phyloP scores from a whole-genome alignment of 768 basidiomycete species.

The Rhodotorula babjevae region DNA sequence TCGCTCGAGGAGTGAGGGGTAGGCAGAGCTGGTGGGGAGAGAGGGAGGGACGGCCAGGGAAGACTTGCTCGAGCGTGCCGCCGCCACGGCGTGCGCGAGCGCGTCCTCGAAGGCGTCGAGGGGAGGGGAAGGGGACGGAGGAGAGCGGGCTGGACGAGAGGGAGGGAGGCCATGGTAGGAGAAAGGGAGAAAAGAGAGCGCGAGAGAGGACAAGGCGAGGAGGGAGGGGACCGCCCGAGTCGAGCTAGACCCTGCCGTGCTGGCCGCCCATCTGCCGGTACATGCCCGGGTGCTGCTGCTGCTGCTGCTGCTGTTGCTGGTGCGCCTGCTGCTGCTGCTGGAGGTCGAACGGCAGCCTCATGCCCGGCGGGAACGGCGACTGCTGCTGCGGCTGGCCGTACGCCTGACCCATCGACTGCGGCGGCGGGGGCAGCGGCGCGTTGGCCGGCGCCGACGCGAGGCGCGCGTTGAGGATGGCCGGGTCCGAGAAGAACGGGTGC shows the following conservation, averaged over 20 bases:
- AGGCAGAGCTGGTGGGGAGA: too few relatives aligned
- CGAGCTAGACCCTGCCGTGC: neutral
- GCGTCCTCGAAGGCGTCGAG: too few relatives aligned
- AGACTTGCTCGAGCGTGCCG: too few relatives aligned
- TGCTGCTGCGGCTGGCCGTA: slow-evolving; percentile 12
- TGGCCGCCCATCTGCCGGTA: neutral
- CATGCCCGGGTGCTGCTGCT: neutral
- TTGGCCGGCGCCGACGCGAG: slow-evolving; percentile 3
- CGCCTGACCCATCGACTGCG: slow-evolving; percentile 6
- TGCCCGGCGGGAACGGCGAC: slow-evolving; percentile 21
- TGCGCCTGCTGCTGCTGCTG: slow-evolving; percentile 4
- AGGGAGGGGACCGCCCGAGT: neutral
- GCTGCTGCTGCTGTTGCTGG: slow-evolving; percentile 3
- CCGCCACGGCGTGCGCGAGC: too few relatives aligned
- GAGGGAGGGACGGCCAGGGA: neutral
- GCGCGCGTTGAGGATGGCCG: slow-evolving; percentile 35
- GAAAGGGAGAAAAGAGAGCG: neutral
- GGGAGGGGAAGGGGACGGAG: neutral
- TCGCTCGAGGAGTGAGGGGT: too few relatives aligned
- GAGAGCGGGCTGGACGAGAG: neutral
- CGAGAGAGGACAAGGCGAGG: neutral
- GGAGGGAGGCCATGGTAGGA: neutral
- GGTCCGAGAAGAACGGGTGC: slow-evolving; percentile 38
- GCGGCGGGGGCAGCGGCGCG: neutral
- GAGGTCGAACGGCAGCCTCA: slow-evolving; percentile 17